These are phyloP conservation scores for Leucaena leucocephala DNA, from an alignment of 306 rosid genomes.

Conservation along the genomic window DNA sequence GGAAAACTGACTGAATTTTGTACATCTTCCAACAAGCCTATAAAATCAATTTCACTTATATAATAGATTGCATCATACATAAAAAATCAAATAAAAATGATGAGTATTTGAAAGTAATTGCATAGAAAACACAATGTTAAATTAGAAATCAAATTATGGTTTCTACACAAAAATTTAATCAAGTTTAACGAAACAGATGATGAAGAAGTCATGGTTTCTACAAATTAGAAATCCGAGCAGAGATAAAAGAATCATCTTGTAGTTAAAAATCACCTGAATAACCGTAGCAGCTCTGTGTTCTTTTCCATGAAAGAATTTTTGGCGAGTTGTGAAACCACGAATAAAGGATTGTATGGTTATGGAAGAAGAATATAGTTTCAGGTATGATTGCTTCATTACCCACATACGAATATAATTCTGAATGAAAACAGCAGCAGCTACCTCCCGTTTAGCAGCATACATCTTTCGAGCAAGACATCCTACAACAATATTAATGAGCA, in stretches of 20 bases:
- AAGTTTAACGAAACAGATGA: slow-evolving; percentile 10
- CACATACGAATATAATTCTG: slow-evolving; percentile 73
- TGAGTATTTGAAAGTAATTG: slow-evolving; percentile 27
- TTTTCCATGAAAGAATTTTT: slow-evolving; percentile 59
- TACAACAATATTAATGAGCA: slow-evolving; percentile 41
- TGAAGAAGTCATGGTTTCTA: background rate
- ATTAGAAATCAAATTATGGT: background rate
- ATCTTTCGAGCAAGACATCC: slow-evolving; percentile 73
- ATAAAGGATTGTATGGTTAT: slow-evolving; percentile 65
- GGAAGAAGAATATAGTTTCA: slow-evolving; percentile 59
- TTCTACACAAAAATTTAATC: background rate
- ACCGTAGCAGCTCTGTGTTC: slow-evolving; percentile 78
- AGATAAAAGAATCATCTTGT: background rate
- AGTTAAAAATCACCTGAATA: slow-evolving; percentile 68
- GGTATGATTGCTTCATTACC: slow-evolving; percentile 53
- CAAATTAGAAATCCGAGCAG: slow-evolving; percentile 30
- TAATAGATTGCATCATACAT: slow-evolving; percentile 19
- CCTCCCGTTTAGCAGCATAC: slow-evolving; percentile 68
- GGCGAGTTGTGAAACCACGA: slow-evolving; percentile 72
- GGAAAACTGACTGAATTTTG: slow-evolving; percentile 71
- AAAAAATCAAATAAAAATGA: slow-evolving; percentile 23
- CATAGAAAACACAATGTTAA: background rate
- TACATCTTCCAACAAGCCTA: slow-evolving; percentile 89
- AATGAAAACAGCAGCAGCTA: slow-evolving; percentile 65
- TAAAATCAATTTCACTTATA: slow-evolving; percentile 30